A percentile compares a stretch with the other conserved stretches of the same genome.
phyloP scores from a whole-genome alignment of 2,329 filamentous ascomycete genomes.

The Alternaria sp. region DNA sequence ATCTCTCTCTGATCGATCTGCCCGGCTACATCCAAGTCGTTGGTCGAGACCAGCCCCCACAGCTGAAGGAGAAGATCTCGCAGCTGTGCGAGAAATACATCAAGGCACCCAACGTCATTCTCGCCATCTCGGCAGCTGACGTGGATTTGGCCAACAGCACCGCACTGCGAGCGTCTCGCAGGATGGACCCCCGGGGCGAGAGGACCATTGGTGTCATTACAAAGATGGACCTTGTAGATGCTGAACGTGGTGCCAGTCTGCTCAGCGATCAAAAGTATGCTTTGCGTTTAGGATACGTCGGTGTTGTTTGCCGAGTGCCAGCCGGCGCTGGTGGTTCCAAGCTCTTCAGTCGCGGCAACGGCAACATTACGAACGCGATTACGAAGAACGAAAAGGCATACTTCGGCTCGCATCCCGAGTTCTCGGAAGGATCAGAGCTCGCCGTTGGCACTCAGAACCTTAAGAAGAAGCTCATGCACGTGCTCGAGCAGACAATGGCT shows the following conservation, averaged over 20 bases:
- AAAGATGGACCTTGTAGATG: conserved; percentile 97
- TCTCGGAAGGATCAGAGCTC: conserved; percentile 76
- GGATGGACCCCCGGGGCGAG: conserved; percentile 93
- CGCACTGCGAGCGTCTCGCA: conserved; percentile 84
- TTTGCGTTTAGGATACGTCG: conserved; percentile 92
- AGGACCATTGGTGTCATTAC: conserved; percentile 98
- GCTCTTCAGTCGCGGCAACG: conserved; percentile 83
- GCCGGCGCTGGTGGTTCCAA: conserved; percentile 65
- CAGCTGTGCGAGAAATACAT: conserved; percentile 99
- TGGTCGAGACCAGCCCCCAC: conserved; percentile 85
- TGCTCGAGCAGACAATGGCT: conserved; percentile 97
- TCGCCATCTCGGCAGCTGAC: conserved; percentile 96
- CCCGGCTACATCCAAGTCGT: conserved; percentile 98
- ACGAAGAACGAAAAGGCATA: conserved; percentile 87
- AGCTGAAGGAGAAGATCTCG: conserved; percentile 94
- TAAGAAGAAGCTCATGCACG: conserved; percentile 95
- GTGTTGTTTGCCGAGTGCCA: conserved; percentile 88
- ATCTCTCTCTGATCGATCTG: conserved; percentile 93
- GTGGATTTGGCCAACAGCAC: conserved; percentile 98
- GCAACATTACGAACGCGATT: conserved; percentile 82
- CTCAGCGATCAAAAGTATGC: conserved; percentile 92
- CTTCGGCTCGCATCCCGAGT: conserved; percentile 88
- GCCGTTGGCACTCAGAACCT: conserved; percentile 85
- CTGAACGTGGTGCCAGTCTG: conserved; percentile 78
- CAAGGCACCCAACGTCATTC: conserved; percentile 91